These are phyloP conservation scores for Ephemerocybe angulata DNA, from an alignment of 768 basidiomycete genomes.

Conservation along the genomic window DNA sequence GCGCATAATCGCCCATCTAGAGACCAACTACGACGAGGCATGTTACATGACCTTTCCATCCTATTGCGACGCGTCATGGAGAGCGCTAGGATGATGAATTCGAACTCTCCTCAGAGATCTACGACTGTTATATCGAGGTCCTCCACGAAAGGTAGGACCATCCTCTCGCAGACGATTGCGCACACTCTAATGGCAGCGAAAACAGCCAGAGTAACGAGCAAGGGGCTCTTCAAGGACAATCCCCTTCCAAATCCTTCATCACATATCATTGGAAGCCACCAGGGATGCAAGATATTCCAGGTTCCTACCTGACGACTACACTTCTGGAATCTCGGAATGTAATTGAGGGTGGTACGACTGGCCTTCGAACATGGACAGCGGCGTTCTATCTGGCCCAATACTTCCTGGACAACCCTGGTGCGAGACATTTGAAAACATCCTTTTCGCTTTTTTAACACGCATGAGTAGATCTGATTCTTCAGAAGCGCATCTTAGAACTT, in stretches of 20 bases:
- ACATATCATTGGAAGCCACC: slow-evolving; percentile 59
- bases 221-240: slow-evolving; percentile 23
- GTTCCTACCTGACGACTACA: slow-evolving; percentile 45
- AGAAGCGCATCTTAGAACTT: slow-evolving; percentile 60
- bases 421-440: neutral
- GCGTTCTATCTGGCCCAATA: slow-evolving; percentile 64
- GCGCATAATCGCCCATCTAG: slow-evolving; percentile 56
- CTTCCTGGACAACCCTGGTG: slow-evolving; percentile 56
- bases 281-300: neutral
- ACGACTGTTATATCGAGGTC: slow-evolving; percentile 55
- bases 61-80: neutral
- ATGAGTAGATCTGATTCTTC: slow-evolving; percentile 41
- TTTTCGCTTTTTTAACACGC: neutral
- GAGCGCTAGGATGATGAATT: slow-evolving; percentile 35
- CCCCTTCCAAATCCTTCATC: slow-evolving; percentile 55
- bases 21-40: slow-evolving; percentile 45
- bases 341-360: slow-evolving; percentile 76
- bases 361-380: slow-evolving; percentile 76
- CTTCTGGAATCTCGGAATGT: slow-evolving; percentile 70
- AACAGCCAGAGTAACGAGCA: slow-evolving; percentile 13
- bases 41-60: slow-evolving; percentile 17
- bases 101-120: slow-evolving; percentile 65
- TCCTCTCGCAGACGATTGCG: neutral
- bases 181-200: slow-evolving; percentile 6
- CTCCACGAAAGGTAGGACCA: slow-evolving; percentile 36